Percentiles rank a stretch among this genome's conserved stretches.
These are phyloP conservation scores for Posidonia australis DNA, from an alignment of 106 monocot species.

Conservation along the genomic window DNA sequence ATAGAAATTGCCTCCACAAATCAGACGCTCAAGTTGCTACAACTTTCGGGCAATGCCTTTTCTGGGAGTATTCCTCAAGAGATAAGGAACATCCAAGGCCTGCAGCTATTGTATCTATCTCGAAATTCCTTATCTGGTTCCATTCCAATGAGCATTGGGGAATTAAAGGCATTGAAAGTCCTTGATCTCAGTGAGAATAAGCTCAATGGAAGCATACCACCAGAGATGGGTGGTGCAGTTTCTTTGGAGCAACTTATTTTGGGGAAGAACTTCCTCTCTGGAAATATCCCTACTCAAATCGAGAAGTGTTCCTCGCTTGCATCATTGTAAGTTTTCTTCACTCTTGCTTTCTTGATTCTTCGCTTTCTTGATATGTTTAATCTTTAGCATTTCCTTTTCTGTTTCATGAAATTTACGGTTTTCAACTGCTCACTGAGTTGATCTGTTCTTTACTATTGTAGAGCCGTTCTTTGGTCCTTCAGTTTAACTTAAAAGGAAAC, in stretches of 20 bases:
- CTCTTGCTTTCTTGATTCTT: background rate
- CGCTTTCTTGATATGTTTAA: too few species aligned
- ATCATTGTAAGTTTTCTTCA: conserved; percentile 52
- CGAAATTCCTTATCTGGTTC: conserved; percentile 35
- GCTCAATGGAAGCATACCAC: conserved; percentile 50
- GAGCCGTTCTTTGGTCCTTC: too few species aligned
- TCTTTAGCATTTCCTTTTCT: too few species aligned
- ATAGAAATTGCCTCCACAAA: conserved; percentile 26
- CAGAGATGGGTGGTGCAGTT: conserved; percentile 39
- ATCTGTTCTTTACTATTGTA: too few species aligned
- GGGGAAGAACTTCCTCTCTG: conserved; percentile 41
- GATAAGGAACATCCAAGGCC: conserved; percentile 23
- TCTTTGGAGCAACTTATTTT: conserved; percentile 42
- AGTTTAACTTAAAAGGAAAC: too few species aligned
- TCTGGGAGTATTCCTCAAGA: conserved; percentile 43
- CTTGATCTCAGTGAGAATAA: conserved; percentile 55
- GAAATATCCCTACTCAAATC: conserved; percentile 49
- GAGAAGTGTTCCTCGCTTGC: conserved; percentile 47
- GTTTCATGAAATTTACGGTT: too few species aligned
- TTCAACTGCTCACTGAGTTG: too few species aligned
- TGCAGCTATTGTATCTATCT: conserved; percentile 57
- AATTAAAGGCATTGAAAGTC: conserved; percentile 32
- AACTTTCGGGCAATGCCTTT: conserved; percentile 63
- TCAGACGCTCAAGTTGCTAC: conserved; percentile 25
- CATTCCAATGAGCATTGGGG: conserved; percentile 41